Conservation (phyloP, 2,329 filamentous ascomycete genomes). For the Mycosphaerelloides madeirae region DNA sequence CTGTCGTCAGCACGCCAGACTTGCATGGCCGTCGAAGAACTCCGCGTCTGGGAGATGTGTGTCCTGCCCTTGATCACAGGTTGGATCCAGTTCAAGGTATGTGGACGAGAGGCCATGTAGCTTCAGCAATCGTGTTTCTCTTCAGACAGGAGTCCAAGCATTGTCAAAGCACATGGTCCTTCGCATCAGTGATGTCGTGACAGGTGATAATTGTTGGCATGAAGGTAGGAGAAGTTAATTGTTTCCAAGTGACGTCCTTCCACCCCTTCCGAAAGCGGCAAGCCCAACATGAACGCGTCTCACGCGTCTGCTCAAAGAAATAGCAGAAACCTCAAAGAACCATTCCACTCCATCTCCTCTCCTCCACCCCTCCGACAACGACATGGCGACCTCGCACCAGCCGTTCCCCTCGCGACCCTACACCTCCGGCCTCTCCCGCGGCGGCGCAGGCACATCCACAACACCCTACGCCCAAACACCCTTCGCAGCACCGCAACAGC, state of each 20-base stretch:
- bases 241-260: neutral
- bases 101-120: no score
- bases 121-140: no score
- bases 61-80: no score
- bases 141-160: no score
- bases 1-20: no score
- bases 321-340: neutral
- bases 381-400: slow-evolving; percentile 53
- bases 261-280: neutral
- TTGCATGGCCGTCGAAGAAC: no score
- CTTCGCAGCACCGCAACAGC: slow-evolving; percentile 34
- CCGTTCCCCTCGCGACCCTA: slow-evolving; percentile 53
- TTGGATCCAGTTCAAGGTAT: no score
- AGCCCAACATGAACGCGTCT: neutral
- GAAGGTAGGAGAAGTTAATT: no score
- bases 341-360: slow-evolving; percentile 2
- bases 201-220: no score
- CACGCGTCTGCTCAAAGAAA: neutral
- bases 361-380: slow-evolving; percentile 9
- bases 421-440: slow-evolving; percentile 42
- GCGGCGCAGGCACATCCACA: slow-evolving; percentile 33
- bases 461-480: slow-evolving; percentile 31
- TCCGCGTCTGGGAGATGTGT: no score
- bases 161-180: no score
- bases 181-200: no score